These are phyloP conservation scores for Lithocarpus polystachyus DNA, from an alignment of 306 rosid species.

Conservation along the genomic window DNA sequence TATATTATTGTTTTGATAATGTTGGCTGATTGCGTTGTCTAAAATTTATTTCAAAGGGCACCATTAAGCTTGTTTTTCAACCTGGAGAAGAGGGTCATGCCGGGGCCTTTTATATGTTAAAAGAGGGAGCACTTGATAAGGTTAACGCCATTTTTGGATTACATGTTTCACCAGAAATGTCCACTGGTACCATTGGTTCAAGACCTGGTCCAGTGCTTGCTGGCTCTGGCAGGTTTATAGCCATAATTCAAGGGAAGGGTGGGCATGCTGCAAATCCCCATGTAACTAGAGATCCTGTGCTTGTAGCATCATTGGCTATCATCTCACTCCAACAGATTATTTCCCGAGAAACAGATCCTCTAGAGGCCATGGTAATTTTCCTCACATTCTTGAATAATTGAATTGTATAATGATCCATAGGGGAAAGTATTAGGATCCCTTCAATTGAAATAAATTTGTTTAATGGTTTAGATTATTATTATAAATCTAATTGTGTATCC, in stretches of 20 bases:
- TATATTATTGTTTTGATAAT: neutral
- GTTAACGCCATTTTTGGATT: conserved; percentile 48
- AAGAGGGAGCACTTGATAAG: conserved; percentile 51
- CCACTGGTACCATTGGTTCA: conserved; percentile 40
- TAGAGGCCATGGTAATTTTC: conserved; percentile 36
- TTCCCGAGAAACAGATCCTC: conserved; percentile 58
- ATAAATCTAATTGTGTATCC: no score
- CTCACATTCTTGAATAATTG: neutral
- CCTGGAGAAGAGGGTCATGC: conserved; percentile 57
- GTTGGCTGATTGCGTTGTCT: neutral
- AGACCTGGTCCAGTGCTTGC: conserved; percentile 52
- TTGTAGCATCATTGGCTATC: conserved; percentile 40
- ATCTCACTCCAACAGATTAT: conserved; percentile 51
- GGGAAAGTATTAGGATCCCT: no score
- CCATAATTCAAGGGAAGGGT: conserved; percentile 33
- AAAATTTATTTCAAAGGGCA: conserved; percentile 33
- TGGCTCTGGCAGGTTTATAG: conserved; percentile 41
- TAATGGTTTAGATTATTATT: no score
- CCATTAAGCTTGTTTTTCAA: conserved; percentile 65
- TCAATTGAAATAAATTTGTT: no score
- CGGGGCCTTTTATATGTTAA: conserved; percentile 50
- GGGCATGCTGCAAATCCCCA: conserved; percentile 49
- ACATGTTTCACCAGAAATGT: conserved; percentile 34
- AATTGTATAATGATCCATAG: neutral
- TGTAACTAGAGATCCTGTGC: conserved; percentile 36